Evolutionary conservation across 352 stramenopile genomes (phyloP).

Genomic region (Phytophthora sojae): DNA sequence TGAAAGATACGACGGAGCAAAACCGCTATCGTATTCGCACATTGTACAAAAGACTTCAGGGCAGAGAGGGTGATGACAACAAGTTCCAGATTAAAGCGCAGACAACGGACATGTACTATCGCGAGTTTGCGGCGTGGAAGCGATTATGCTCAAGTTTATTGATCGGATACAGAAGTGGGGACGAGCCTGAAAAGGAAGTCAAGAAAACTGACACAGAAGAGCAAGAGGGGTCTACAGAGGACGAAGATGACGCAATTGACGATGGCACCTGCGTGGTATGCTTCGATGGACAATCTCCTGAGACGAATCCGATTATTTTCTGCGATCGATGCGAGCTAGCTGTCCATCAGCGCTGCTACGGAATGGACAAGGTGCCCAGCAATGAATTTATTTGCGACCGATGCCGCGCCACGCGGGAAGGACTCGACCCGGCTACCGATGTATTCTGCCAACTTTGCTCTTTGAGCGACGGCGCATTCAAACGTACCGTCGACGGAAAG

Average conservation of each 20-base stretch:
- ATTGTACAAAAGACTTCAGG: constrained; percentile 60
- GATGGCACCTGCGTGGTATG: constrained; percentile 91
- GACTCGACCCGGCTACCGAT: constrained; percentile 51
- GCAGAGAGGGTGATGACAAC: constrained; percentile 38
- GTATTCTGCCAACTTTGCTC: constrained; percentile 91
- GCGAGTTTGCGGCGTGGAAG: constrained; percentile 83
- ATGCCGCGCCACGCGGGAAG: constrained; percentile 69
- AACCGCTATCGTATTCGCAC: constrained; percentile 71
- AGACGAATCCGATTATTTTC: constrained; percentile 91
- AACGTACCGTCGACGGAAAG: constrained; percentile 84
- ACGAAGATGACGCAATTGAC: constrained; percentile 70
- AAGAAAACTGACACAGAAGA: constrained; percentile 29
- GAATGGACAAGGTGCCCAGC: constrained; percentile 80
- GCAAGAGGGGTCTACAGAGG: constrained; percentile 32
- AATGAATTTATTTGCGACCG: constrained; percentile 92
- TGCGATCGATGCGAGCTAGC: constrained; percentile 90
- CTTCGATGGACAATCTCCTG: constrained; percentile 88
- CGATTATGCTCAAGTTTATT: constrained; percentile 73
- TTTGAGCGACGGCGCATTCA: constrained; percentile 87
- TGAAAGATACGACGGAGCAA: constrained; percentile 76
- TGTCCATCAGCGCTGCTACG: constrained; percentile 92
- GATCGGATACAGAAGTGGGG: constrained; percentile 52
- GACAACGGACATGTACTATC: constrained; percentile 75
- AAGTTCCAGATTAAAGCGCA: constrained; percentile 35
- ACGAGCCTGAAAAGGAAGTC: constrained; percentile 12